Evolutionary conservation across 73 alveolate species (phyloP).

Genomic region (Blepharisma stoltei): DNA sequence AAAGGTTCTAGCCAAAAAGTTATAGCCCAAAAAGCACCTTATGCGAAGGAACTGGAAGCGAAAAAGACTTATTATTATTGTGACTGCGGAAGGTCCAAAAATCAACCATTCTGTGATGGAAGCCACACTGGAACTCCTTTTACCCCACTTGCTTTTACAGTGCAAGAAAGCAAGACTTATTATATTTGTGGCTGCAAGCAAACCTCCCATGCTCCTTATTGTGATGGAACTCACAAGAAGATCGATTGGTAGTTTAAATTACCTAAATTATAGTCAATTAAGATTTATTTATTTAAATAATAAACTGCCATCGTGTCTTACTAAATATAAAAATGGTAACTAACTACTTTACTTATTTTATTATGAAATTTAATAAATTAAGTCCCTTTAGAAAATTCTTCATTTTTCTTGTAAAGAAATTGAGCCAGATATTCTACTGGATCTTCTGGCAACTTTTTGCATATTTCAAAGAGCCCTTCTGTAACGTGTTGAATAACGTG

Average conservation of each 20-base stretch:
- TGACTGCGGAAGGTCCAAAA: conserved; percentile 9
- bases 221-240: too few relatives aligned
- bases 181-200: not conserved
- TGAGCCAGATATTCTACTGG: conserved; percentile 81
- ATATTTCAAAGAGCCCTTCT: conserved; percentile 86
- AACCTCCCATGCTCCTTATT: too few relatives aligned
- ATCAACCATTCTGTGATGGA: conserved; percentile 6
- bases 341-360: not conserved
- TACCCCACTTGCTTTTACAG: conserved; percentile 8
- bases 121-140: not conserved
- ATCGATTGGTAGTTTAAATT: too few relatives aligned
- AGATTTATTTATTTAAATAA: too few relatives aligned
- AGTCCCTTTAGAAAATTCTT: not conserved
- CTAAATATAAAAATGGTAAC: not conserved
- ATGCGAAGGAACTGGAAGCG: not conserved
- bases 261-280: too few relatives aligned
- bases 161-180: not conserved
- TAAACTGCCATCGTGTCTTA: too few relatives aligned
- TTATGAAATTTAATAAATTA: not conserved
- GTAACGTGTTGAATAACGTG: conserved; percentile 86
- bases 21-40: too few relatives aligned
- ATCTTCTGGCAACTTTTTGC: conserved; percentile 86
- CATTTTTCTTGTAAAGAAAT: not conserved
- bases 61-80: conserved; percentile 1
- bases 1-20: too few relatives aligned